phyloP scores from a whole-genome alignment of 495 filamentous ascomycete genomes.

The Xylaria telfairii region DNA sequence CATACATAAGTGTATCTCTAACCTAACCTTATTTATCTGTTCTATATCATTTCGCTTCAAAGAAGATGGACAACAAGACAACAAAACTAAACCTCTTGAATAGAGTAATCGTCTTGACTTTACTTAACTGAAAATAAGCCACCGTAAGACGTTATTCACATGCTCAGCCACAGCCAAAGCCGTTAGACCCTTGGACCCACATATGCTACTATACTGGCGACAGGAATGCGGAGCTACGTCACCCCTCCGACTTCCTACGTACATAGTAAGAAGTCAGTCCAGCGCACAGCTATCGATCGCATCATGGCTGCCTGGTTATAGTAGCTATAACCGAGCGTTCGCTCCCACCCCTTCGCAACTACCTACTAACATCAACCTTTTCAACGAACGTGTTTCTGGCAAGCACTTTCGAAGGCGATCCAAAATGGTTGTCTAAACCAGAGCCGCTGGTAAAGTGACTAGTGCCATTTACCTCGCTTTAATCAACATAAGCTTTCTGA shows the following conservation, averaged over 20 bases:
- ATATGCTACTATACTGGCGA: not conserved
- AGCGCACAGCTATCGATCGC: too few relatives aligned
- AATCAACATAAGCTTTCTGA: not conserved
- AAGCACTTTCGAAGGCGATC: not conserved
- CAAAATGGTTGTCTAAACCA: slow-evolving; percentile 2
- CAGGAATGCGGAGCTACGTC: slow-evolving; percentile 21
- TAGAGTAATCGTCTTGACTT: too few relatives aligned
- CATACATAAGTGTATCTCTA: too few relatives aligned
- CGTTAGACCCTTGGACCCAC: not conserved
- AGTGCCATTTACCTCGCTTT: not conserved
- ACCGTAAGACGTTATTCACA: not conserved
- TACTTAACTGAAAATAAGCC: not conserved
- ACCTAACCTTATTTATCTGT: too few relatives aligned
- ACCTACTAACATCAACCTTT: not conserved
- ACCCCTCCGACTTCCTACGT: slow-evolving; percentile 14
- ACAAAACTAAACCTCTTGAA: not conserved
- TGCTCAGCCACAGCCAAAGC: not conserved
- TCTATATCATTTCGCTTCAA: too few relatives aligned
- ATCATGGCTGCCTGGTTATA: not conserved
- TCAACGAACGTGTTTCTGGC: not conserved
- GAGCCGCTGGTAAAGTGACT: not conserved
- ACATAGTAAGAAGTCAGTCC: slow-evolving; percentile 2
- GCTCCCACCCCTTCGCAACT: slow-evolving; percentile 12
- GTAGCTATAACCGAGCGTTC: not conserved
- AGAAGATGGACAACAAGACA: not conserved